phyloP scores from a whole-genome alignment of 306 rosid species.

The Nissolia schottii region DNA sequence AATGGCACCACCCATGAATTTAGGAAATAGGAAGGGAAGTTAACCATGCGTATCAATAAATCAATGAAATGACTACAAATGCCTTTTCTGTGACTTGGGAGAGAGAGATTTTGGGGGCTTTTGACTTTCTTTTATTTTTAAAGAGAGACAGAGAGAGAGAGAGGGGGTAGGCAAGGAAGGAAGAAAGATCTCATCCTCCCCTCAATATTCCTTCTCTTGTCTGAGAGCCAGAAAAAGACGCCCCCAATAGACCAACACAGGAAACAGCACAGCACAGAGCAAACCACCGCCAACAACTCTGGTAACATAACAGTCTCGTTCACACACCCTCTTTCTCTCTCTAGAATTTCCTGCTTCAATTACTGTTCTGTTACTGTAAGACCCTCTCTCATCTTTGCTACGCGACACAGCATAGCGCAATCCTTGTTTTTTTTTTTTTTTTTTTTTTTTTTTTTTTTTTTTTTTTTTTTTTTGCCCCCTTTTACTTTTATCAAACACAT shows the following conservation, averaged over 20 bases:
- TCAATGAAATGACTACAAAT: not conserved
- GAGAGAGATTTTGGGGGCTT: not conserved
- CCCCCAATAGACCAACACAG: slow-evolving; percentile 27
- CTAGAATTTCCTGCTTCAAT: slow-evolving; percentile 25
- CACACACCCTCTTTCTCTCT: not conserved
- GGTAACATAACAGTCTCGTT: not conserved
- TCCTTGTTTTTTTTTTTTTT: not conserved
- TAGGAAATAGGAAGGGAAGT: no score
- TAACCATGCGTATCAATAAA: no score
- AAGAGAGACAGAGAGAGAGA: no score
- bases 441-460: not conserved
- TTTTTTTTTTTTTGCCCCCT: slow-evolving; percentile 11
- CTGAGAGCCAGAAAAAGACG: slow-evolving; percentile 36
- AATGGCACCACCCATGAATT: no score
- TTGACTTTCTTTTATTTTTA: slow-evolving; percentile 46
- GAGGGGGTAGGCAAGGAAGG: no score
- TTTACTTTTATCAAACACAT: not conserved
- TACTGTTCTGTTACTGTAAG: slow-evolving; percentile 50
- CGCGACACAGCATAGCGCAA: not conserved
- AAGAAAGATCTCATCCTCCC: slow-evolving; percentile 56
- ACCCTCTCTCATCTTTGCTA: slow-evolving; percentile 7
- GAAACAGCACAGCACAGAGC: slow-evolving; percentile 24
- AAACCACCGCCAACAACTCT: not conserved
- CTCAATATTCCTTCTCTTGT: slow-evolving; percentile 49
- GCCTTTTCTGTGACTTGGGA: not conserved